Evolutionary conservation across 768 basidiomycete species (phyloP).

Genomic region (Tricholoma sp.): DNA sequence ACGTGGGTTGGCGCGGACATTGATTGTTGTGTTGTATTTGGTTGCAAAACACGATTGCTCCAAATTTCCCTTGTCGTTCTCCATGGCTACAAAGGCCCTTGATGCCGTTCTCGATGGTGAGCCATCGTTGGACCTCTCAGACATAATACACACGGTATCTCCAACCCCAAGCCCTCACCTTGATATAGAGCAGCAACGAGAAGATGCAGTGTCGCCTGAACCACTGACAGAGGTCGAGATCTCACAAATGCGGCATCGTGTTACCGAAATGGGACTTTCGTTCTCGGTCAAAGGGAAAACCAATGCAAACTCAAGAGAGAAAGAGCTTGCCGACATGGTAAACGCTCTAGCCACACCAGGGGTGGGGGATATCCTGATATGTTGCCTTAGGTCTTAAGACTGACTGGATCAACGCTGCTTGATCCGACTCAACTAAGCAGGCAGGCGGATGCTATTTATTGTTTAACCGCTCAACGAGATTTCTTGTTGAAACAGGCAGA

Average conservation of each 20-base stretch:
- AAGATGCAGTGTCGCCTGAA: conserved; percentile 22
- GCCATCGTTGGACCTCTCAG: conserved; percentile 45
- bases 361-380: neutral
- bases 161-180: conserved; percentile 39
- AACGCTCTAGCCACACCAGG: conserved; percentile 10
- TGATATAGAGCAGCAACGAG: conserved; percentile 4
- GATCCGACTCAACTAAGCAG: conserved; percentile 43
- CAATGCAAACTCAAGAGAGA: conserved; percentile 34
- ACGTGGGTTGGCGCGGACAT: conserved; percentile 21
- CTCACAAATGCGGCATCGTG: conserved; percentile 40
- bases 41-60: conserved; percentile 18
- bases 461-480: conserved; percentile 53
- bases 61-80: conserved; percentile 5
- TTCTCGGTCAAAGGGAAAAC: conserved; percentile 13
- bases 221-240: conserved; percentile 44
- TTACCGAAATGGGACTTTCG: conserved; percentile 37
- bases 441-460: conserved; percentile 60
- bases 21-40: conserved; percentile 17
- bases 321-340: conserved; percentile 57
- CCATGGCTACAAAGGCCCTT: conserved; percentile 11
- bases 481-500: conserved; percentile 45
- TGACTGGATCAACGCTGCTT: conserved; percentile 34
- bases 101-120: conserved; percentile 6
- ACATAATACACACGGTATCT: conserved; percentile 50
- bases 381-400: conserved; percentile 32